phyloP scores from a whole-genome alignment of 305 asterid species.

The Fraxinus baroniana region DNA sequence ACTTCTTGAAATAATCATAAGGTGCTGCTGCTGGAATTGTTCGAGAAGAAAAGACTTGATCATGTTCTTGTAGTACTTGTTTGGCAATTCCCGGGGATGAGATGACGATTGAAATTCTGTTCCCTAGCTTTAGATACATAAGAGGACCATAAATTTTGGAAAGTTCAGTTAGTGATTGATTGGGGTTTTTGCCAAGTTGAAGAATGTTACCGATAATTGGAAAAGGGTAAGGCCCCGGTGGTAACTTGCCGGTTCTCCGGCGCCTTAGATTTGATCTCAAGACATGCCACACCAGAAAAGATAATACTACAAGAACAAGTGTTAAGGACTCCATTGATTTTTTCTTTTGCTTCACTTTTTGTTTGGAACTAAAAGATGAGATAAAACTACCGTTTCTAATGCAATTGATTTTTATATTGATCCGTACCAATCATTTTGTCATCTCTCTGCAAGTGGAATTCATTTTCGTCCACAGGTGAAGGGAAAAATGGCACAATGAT shows the following conservation, averaged over 20 bases:
- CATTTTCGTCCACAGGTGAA: too few relatives aligned
- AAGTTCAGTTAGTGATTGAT: slow-evolving; percentile 31
- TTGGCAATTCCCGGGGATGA: slow-evolving; percentile 32
- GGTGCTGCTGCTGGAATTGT: neutral
- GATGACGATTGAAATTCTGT: slow-evolving; percentile 16
- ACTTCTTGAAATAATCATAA: neutral
- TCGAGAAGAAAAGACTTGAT: neutral
- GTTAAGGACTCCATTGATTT: neutral
- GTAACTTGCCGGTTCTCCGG: slow-evolving; percentile 21
- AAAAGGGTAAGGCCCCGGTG: slow-evolving; percentile 38
- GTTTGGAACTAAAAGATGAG: neutral
- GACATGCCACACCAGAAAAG: neutral
- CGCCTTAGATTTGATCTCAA: slow-evolving; percentile 10
- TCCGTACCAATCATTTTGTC: too few relatives aligned
- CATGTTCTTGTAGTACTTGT: neutral
- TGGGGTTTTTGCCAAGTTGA: slow-evolving; percentile 37
- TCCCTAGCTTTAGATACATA: slow-evolving; percentile 34
- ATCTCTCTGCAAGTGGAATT: neutral
- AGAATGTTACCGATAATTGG: slow-evolving; percentile 39
- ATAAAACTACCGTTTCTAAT: neutral
- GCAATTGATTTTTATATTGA: neutral
- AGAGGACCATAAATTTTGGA: slow-evolving; percentile 43
- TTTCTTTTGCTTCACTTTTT: neutral
- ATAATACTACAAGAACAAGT: neutral
- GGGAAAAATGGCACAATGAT: too few relatives aligned